Evolutionary conservation across 768 basidiomycete genomes (phyloP).

Genomic region (Lentinula aciculospora): DNA sequence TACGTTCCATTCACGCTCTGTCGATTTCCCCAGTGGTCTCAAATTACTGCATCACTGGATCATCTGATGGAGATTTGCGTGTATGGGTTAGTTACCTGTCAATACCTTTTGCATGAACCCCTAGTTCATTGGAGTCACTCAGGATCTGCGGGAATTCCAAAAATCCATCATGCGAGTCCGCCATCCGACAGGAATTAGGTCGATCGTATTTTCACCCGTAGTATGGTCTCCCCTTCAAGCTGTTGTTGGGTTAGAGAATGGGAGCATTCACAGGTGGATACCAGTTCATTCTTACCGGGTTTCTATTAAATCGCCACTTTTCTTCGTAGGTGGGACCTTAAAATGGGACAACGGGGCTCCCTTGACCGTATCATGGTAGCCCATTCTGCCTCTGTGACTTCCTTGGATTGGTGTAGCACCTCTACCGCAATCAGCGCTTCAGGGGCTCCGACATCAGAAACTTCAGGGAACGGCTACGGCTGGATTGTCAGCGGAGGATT

Average conservation of each 20-base stretch:
- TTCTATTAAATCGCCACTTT: background rate
- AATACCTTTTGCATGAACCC: background rate
- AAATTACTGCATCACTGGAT: constrained; percentile 73
- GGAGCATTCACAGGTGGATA: constrained; percentile 57
- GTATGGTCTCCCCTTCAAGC: constrained; percentile 63
- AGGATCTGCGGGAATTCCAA: constrained; percentile 73
- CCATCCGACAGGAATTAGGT: constrained; percentile 64
- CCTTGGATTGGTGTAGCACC: constrained; percentile 64
- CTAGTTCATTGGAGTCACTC: background rate
- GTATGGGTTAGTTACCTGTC: constrained; percentile 55
- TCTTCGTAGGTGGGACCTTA: constrained; percentile 63
- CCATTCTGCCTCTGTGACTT: constrained; percentile 64
- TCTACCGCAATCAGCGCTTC: constrained; percentile 17
- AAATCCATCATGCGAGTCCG: constrained; percentile 67
- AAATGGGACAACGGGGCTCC: constrained; percentile 69
- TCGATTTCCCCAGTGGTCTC: constrained; percentile 63
- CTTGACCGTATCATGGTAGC: constrained; percentile 71
- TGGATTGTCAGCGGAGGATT: constrained; percentile 81
- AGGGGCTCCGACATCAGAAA: constrained; percentile 16
- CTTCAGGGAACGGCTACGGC: constrained; percentile 36
- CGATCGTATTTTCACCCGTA: constrained; percentile 66
- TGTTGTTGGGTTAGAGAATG: constrained; percentile 63
- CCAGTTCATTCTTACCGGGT: background rate
- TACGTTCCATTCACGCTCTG: constrained; percentile 66
- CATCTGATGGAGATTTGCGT: constrained; percentile 75